Percentiles rank a stretch among this genome's conserved stretches.
These are phyloP conservation scores for Orbilia quercus DNA, from an alignment of 2,329 filamentous ascomycete species.

Conservation along the genomic window DNA sequence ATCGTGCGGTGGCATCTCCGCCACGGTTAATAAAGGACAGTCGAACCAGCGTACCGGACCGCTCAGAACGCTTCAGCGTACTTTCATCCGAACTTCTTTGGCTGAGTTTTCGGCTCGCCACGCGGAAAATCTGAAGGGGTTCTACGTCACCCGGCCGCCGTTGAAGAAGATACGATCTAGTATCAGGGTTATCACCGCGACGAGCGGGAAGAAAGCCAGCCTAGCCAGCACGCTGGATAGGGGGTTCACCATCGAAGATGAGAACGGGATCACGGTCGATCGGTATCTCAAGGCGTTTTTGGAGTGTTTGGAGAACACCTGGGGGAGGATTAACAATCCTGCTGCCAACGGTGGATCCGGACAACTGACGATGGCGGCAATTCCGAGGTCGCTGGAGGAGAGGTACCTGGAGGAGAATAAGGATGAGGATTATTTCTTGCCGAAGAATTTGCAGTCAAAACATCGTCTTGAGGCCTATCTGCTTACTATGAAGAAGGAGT, in stretches of 20 bases:
- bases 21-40: background rate
- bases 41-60: constrained; percentile 5
- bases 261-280: constrained; percentile 38
- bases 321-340: constrained; percentile 41
- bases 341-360: background rate
- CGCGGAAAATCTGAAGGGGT: constrained; percentile 23
- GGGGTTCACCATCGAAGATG: constrained; percentile 35
- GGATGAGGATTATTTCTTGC: background rate
- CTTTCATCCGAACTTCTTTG: constrained; percentile 40
- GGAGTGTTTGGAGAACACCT: constrained; percentile 41
- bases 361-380: no score
- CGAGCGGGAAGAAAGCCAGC: constrained; percentile 29
- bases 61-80: constrained; percentile 29
- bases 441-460: constrained; percentile 23
- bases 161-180: constrained; percentile 50
- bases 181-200: constrained; percentile 46
- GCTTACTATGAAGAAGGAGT: constrained; percentile 54
- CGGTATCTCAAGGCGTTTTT: constrained; percentile 34
- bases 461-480: constrained; percentile 53
- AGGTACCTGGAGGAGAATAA: constrained; percentile 6
- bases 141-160: constrained; percentile 49
- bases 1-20: background rate
- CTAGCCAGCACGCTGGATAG: constrained; percentile 36
- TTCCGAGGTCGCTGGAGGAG: constrained; percentile 4
- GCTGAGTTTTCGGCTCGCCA: constrained; percentile 35